Percentiles rank a stretch among this genome's conserved stretches.
Evolutionary conservation across 108 stramenopile genomes (phyloP).

Genomic region (Nitzschia putrida): DNA sequence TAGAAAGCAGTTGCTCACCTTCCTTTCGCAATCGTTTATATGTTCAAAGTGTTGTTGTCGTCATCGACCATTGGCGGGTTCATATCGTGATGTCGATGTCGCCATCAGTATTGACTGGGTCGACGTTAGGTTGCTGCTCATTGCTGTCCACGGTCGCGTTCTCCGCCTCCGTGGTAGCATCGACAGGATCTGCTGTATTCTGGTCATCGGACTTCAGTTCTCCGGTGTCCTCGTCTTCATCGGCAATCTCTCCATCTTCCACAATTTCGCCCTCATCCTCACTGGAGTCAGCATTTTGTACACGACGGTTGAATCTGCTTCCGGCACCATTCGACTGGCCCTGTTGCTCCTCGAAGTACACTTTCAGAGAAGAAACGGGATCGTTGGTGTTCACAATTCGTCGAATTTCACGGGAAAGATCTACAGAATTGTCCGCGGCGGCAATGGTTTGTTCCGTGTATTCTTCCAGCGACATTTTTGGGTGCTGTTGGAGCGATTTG

Average conservation of each 20-base stretch:
- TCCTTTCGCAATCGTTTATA: too few species aligned
- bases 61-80: too few species aligned
- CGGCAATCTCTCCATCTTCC: constrained; percentile 60
- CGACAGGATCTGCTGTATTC: too few species aligned
- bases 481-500: neutral
- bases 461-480: constrained; percentile 43
- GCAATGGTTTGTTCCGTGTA: constrained; percentile 59
- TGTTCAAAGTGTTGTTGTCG: too few species aligned
- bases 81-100: too few species aligned
- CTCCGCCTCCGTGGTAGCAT: too few species aligned
- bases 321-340: neutral
- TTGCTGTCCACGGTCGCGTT: too few species aligned
- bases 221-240: neutral
- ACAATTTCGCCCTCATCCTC: constrained; percentile 90
- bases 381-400: constrained; percentile 56
- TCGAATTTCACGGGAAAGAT: constrained; percentile 50
- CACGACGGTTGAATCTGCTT: constrained; percentile 14
- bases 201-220: too few species aligned
- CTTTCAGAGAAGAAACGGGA: constrained; percentile 63
- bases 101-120: too few species aligned
- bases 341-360: constrained; percentile 67
- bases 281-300: constrained; percentile 60
- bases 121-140: too few species aligned
- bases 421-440: constrained; percentile 47
- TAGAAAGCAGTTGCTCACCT: too few species aligned